phyloP scores from a whole-genome alignment of 352 stramenopile genomes.

The Phytopythium cucurbitacearum region DNA sequence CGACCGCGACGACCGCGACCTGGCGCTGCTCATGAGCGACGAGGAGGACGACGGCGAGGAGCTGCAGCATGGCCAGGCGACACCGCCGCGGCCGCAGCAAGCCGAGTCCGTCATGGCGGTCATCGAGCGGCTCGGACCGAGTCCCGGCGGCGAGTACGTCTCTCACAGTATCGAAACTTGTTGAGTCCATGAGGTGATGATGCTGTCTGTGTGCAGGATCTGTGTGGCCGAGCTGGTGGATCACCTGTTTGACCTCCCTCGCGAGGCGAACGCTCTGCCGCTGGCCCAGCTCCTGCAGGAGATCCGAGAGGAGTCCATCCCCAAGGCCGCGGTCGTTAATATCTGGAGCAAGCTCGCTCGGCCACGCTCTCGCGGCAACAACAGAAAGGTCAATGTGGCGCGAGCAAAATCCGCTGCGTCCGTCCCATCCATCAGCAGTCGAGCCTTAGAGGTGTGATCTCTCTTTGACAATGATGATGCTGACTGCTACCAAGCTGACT shows the following conservation, averaged over 20 bases:
- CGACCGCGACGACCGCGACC: slow-evolving; percentile 25
- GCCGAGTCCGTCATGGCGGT: slow-evolving; percentile 28
- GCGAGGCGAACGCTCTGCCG: slow-evolving; percentile 22
- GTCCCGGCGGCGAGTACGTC: slow-evolving; percentile 39
- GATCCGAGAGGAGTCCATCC: slow-evolving; percentile 42
- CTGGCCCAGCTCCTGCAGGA: slow-evolving; percentile 48
- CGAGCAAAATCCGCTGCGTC: slow-evolving; percentile 34
- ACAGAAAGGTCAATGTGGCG: slow-evolving; percentile 7
- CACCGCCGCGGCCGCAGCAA: slow-evolving; percentile 4
- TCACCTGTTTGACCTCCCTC: slow-evolving; percentile 27
- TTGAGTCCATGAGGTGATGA: background rate
- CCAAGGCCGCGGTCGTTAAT: slow-evolving; percentile 40
- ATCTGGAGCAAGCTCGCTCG: slow-evolving; percentile 46
- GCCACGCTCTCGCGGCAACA: background rate
- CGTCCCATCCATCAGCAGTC: slow-evolving; percentile 48
- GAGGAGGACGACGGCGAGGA: slow-evolving; percentile 13
- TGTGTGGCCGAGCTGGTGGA: slow-evolving; percentile 27
- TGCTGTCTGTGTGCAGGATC: slow-evolving; percentile 15
- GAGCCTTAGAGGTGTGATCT: slow-evolving; percentile 34
- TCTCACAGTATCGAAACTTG: background rate
- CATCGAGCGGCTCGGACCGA: slow-evolving; percentile 32
- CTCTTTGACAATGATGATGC: no score
- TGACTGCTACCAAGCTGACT: background rate
- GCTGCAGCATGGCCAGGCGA: slow-evolving; percentile 4
- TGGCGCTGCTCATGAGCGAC: slow-evolving; percentile 40